Percentiles rank a stretch among this genome's conserved stretches.
phyloP scores from a whole-genome alignment of 192 early-diverging fungal genomes.

The Polychytrium aggregatum region DNA sequence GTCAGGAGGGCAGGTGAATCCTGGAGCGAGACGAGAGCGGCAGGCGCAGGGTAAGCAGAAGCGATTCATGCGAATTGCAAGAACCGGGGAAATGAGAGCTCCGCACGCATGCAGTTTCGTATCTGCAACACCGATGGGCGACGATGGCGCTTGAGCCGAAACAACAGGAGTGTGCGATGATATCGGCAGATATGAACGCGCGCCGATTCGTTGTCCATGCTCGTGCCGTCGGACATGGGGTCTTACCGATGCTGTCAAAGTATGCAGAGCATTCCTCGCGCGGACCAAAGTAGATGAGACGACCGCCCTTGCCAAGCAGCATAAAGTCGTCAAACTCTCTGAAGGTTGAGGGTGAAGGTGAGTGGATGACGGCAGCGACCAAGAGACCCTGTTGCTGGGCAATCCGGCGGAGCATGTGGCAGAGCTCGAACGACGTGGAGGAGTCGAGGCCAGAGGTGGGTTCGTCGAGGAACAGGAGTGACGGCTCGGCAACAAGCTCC shows the following conservation, averaged over 20 bases:
- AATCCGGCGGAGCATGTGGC: slow-evolving; percentile 43
- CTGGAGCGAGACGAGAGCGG: no score
- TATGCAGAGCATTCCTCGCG: slow-evolving; percentile 30
- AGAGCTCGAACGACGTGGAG: slow-evolving; percentile 53
- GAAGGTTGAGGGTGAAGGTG: slow-evolving; percentile 52
- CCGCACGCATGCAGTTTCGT: no score
- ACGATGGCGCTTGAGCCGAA: no score
- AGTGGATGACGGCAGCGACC: slow-evolving; percentile 65
- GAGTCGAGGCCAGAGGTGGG: slow-evolving; percentile 63
- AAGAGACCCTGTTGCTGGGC: slow-evolving; percentile 46
- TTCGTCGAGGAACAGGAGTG: slow-evolving; percentile 58
- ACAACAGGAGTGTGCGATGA: no score
- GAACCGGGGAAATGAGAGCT: no score
- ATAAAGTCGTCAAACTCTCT: slow-evolving; percentile 60
- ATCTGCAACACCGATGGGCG: no score
- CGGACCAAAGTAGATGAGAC: slow-evolving; percentile 53
- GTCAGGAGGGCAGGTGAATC: slow-evolving; percentile 19
- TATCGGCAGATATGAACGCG: no score
- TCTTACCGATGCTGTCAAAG: slow-evolving; percentile 41
- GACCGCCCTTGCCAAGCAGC: slow-evolving; percentile 59
- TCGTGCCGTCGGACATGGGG: slow-evolving; percentile 10
- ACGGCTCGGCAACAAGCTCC: slow-evolving; percentile 50
- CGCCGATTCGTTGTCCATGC: no score
- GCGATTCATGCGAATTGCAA: no score
- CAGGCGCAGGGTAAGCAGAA: no score